These are phyloP conservation scores for Batkoa obscura DNA, from an alignment of 371 early-diverging fungal species.

Conservation along the genomic window DNA sequence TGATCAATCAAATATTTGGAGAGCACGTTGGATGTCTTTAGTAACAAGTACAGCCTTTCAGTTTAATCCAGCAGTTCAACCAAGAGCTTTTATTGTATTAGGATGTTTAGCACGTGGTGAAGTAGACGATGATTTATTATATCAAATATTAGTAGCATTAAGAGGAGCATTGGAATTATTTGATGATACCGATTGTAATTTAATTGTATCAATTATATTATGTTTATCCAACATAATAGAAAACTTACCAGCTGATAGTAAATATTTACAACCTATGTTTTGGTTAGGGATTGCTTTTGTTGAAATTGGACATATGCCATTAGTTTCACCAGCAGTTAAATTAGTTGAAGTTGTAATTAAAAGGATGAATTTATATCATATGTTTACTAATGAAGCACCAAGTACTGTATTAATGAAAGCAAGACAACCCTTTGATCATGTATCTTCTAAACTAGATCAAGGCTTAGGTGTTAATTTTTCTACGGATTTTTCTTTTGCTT, in stretches of 20 bases:
- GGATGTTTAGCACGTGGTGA: constrained; percentile 75
- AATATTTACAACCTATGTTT: constrained; percentile 61
- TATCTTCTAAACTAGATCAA: constrained; percentile 46
- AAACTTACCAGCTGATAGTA: constrained; percentile 56
- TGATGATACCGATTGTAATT: constrained; percentile 52
- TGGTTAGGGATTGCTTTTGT: constrained; percentile 76
- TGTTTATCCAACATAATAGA: constrained; percentile 72
- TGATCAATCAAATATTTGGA: constrained; percentile 61
- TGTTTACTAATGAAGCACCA: constrained; percentile 45
- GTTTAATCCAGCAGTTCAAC: constrained; percentile 81
- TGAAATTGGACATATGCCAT: constrained; percentile 60
- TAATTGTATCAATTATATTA: constrained; percentile 69
- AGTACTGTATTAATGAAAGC: constrained; percentile 44
- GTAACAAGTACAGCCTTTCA: constrained; percentile 83
- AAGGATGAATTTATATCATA: constrained; percentile 47
- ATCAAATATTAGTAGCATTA: constrained; percentile 72
- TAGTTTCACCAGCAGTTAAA: constrained; percentile 49
- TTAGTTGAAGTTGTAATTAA: constrained; percentile 50
- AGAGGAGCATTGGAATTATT: constrained; percentile 66
- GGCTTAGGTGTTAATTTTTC: constrained; percentile 61
- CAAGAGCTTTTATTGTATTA: constrained; percentile 77
- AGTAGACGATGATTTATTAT: constrained; percentile 68
- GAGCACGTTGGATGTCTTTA: constrained; percentile 79
- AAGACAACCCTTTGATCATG: constrained; percentile 27
- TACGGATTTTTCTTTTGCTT: constrained; percentile 70